A percentile compares a stretch with the other conserved stretches of the same genome.
Evolutionary conservation across 2,329 filamentous ascomycete species (phyloP).

Genomic region (Aspergillus sp.): DNA sequence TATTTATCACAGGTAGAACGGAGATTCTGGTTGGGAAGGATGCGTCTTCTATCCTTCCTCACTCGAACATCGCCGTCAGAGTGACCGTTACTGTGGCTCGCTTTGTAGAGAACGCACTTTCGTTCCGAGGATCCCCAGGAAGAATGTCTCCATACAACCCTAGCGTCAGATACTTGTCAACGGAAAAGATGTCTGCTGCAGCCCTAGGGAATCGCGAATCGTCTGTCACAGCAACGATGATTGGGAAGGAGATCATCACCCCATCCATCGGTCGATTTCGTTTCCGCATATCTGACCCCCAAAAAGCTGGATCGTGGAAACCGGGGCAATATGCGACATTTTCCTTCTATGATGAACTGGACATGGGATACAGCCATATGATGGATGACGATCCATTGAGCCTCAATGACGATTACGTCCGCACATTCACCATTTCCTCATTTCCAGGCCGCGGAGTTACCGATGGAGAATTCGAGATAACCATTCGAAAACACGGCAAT

Average conservation of each 20-base stretch:
- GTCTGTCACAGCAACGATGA: conserved; percentile 53
- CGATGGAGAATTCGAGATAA: conserved; percentile 66
- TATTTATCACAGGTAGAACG: conserved; percentile 71
- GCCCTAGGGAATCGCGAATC: conserved; percentile 14
- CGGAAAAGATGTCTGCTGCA: conserved; percentile 49
- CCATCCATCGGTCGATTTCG: conserved; percentile 67
- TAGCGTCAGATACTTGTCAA: conserved; percentile 61
- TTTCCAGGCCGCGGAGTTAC: conserved; percentile 43
- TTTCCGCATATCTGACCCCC: conserved; percentile 49
- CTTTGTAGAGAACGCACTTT: conserved; percentile 64
- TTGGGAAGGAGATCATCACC: conserved; percentile 60
- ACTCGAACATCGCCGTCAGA: conserved; percentile 70
- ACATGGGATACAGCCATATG: conserved; percentile 80
- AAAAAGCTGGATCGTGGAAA: conserved; percentile 51
- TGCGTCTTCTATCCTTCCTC: conserved; percentile 63
- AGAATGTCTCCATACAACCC: conserved; percentile 79
- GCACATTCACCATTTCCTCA: conserved; percentile 80
- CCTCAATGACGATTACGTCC: conserved; percentile 79
- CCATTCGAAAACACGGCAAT: conserved; percentile 65
- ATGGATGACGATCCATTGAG: conserved; percentile 73
- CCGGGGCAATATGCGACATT: conserved; percentile 78
- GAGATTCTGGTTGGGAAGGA: conserved; percentile 64
- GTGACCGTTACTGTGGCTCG: conserved; percentile 62
- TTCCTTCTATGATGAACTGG: conserved; percentile 68
- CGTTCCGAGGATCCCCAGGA: conserved; percentile 62